Percentiles rank a stretch among this genome's conserved stretches.
These are phyloP conservation scores for Boeremia exigua DNA, from an alignment of 2,329 filamentous ascomycete genomes.

Conservation along the genomic window DNA sequence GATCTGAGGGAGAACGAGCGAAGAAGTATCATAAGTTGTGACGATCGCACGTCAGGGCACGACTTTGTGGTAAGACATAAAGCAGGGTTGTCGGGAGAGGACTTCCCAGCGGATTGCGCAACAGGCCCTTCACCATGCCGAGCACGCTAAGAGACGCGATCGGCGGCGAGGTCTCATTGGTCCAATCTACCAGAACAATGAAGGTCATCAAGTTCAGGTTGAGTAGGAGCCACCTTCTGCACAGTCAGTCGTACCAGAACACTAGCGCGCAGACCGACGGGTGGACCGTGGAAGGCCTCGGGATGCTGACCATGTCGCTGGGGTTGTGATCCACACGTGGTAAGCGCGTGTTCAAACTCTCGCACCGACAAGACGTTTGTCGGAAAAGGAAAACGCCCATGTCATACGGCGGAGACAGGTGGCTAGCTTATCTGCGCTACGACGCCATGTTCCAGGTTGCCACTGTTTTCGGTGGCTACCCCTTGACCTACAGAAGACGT, in stretches of 20 bases:
- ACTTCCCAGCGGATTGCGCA: slow-evolving; percentile 31
- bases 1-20: slow-evolving; percentile 22
- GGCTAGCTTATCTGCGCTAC: slow-evolving; percentile 14
- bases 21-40: slow-evolving; percentile 17
- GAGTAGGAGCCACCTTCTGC: slow-evolving; percentile 9
- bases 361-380: slow-evolving; percentile 13
- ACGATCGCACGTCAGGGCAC: slow-evolving; percentile 27
- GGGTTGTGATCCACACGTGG: slow-evolving; percentile 16
- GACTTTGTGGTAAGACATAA: slow-evolving; percentile 27
- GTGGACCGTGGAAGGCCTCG: slow-evolving; percentile 12
- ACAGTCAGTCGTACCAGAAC: slow-evolving; percentile 14
- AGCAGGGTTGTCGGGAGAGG: slow-evolving; percentile 29
- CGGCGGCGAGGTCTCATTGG: slow-evolving; percentile 39
- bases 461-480: slow-evolving; percentile 4
- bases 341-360: slow-evolving; percentile 18
- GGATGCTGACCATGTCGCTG: slow-evolving; percentile 16
- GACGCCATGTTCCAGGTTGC: slow-evolving; percentile 15
- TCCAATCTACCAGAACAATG: slow-evolving; percentile 19
- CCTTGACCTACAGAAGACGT: slow-evolving; percentile 4
- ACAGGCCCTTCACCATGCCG: slow-evolving; percentile 24
- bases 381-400: slow-evolving; percentile 16
- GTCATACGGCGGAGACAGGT: slow-evolving; percentile 14
- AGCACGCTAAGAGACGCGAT: slow-evolving; percentile 6
- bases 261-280: slow-evolving; percentile 6
- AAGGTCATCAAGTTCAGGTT: slow-evolving; percentile 19